Base-by-base conservation (phyloP, 805 yeast species). In the Saccharomycopsis guyanensis region DNA sequence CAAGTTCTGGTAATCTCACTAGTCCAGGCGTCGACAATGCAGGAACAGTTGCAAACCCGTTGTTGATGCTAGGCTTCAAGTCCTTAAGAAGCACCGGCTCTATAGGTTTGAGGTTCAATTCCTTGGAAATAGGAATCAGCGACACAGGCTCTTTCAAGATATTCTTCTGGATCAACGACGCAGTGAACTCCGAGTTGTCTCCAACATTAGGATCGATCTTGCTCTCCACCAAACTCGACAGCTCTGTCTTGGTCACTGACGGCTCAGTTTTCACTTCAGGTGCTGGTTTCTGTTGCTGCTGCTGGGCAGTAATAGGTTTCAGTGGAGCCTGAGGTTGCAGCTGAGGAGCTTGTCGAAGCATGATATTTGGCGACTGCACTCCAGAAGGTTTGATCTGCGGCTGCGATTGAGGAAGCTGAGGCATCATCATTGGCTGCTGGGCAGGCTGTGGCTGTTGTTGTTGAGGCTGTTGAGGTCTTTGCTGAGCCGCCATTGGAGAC, bases 61-160 rank as follows among this genome's bases (percentile, higher is more conserved):
- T 93, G 23, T 86, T 72, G 42, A 87, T 66, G 4, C 95, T 80
- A 12, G 98, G 95, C 50, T 96, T 72, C 52, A 76, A 76, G 25
- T 81, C 79, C 51, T 79, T 77, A 53, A 81, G 70, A 1, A 78
- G 65, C 3, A 80, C 80, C 0, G 96, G 80, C 8, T 71, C 70
- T 6, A 86, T 81, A 3, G 80, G 75, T 49, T 76, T 73, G 4
- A 86, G 78, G 43, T 80, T 73, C 43, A 93, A 69, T 16, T 75
- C 78, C 38, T 73, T 73, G 1, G 95, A 81, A 34, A 91, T 81
- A 1, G 86, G 83, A 31, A 82, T 69, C n/a, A 80, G 72, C 1
- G 87, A 86, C 24, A 73, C 76, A 39, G 73, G 65, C 18, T 81
- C 73, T 48, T 76, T 72, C 22, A 73, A 71, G 31, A 55, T 43